Percentiles rank a stretch among this genome's conserved stretches.
Conservation (phyloP, 225 moss, liverwort and hornwort genomes). For the Antitrichia curtipendula region DNA sequence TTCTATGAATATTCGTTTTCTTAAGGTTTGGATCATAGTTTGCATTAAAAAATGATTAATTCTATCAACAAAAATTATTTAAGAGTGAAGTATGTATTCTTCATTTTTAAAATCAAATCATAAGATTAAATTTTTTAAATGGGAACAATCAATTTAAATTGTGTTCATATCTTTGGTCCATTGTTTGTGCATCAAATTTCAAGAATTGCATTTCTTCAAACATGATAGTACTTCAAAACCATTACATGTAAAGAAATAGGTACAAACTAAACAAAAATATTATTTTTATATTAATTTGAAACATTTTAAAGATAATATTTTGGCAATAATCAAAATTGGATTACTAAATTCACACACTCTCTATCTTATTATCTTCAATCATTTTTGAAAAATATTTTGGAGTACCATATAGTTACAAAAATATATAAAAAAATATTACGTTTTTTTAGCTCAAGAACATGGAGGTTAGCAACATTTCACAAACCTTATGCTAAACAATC, state of each 20-base stretch:
- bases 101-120: neutral
- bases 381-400: neutral
- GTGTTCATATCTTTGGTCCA: neutral
- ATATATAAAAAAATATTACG: fast-evolving
- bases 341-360: neutral
- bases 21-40: too few species aligned
- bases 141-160: neutral
- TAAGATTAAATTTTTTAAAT: neutral
- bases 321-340: neutral
- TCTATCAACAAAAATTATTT: too few species aligned
- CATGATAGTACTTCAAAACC: neutral
- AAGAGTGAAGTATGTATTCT: neutral
- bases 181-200: neutral
- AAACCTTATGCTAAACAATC: neutral
- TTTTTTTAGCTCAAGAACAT: neutral
- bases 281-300: neutral
- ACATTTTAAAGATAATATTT: neutral
- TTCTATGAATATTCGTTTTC: too few species aligned
- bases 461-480: neutral
- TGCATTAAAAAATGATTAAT: too few species aligned
- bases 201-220: neutral
- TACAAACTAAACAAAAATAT: neutral
- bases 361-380: neutral
- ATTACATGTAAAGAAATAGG: neutral
- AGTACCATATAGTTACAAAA: too few species aligned